Evolutionary conservation across 2,329 filamentous ascomycete species (phyloP).

Genomic region (Fusarium chlamydosporum): DNA sequence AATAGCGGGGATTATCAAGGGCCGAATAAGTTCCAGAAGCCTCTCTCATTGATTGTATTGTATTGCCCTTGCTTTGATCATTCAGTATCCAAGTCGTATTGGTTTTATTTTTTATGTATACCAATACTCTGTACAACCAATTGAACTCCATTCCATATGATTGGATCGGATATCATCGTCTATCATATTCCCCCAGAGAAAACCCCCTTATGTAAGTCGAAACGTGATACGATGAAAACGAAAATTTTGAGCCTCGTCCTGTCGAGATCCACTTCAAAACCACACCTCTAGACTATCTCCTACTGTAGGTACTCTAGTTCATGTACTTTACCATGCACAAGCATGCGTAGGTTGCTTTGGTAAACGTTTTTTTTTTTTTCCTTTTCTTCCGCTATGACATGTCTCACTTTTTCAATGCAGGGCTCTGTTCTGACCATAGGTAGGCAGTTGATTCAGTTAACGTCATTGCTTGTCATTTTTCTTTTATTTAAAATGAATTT

Average conservation of each 20-base stretch:
- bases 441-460: conserved; percentile 3
- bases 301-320: too few relatives aligned
- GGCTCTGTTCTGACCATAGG: conserved; percentile 13
- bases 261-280: conserved; percentile 23
- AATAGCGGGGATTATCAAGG: conserved; percentile 35
- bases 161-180: conserved; percentile 29
- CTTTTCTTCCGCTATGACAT: conserved; percentile 24
- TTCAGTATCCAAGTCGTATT: conserved; percentile 7
- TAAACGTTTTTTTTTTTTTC: conserved; percentile 15
- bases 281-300: conserved; percentile 8
- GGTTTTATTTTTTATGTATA: conserved; percentile 2
- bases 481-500: conserved; percentile 10
- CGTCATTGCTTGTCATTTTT: conserved; percentile 13
- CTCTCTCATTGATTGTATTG: conserved; percentile 8
- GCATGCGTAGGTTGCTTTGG: conserved; percentile 24
- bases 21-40: conserved; percentile 44
- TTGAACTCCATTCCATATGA: not conserved
- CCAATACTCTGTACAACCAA: conserved; percentile 11
- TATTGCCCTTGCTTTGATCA: conserved; percentile 26
- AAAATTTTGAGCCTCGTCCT: conserved; percentile 38
- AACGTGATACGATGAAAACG: conserved; percentile 3
- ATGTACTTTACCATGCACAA: conserved; percentile 1
- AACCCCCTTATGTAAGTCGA: conserved; percentile 18
- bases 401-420: conserved; percentile 34
- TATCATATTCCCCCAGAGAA: not conserved